Conservation (phyloP, 139 green algal species). For the Mesotaenium endlicherianum region DNA sequence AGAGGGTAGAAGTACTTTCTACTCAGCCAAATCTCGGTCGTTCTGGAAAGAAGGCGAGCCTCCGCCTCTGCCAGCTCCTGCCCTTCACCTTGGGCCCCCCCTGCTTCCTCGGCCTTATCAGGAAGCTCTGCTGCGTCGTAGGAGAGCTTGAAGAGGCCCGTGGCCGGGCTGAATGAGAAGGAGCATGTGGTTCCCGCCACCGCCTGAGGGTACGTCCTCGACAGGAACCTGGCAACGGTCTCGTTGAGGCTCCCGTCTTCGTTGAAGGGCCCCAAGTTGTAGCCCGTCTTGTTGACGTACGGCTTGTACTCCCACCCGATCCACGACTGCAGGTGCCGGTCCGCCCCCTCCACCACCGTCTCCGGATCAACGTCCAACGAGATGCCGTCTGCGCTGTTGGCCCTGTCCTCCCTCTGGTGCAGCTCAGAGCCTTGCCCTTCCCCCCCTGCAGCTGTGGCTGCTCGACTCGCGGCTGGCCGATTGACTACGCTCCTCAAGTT, state of each 20-base stretch:
- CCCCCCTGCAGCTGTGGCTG: too few species aligned
- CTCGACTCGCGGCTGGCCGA: too few species aligned
- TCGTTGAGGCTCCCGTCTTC: not conserved
- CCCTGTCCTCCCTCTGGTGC: not conserved
- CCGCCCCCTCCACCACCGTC: slow-evolving; percentile 12
- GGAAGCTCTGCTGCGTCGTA: not conserved
- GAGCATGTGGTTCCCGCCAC: not conserved
- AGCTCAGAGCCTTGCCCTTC: too few species aligned
- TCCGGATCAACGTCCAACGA: not conserved
- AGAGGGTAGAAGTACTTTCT: not conserved
- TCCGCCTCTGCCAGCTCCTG: not conserved
- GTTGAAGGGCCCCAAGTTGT: slow-evolving; percentile 8
- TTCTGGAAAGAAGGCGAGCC: not conserved
- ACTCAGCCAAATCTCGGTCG: not conserved
- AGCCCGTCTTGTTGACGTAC: slow-evolving; percentile 14
- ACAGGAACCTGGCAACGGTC: not conserved
- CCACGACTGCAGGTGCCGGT: slow-evolving; percentile 26
- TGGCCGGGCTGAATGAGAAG: not conserved
- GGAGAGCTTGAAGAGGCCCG: not conserved
- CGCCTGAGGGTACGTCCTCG: slow-evolving; percentile 14
- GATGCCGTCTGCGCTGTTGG: not conserved
- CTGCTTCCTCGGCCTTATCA: not conserved
- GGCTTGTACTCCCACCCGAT: slow-evolving; percentile 37
- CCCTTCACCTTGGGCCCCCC: not conserved
- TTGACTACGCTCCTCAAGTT: too few species aligned